A percentile compares a stretch with the other conserved stretches of the same genome.
Evolutionary conservation across 371 early-diverging fungal species (phyloP).

Genomic region (Choanephora cucurbitarum): DNA sequence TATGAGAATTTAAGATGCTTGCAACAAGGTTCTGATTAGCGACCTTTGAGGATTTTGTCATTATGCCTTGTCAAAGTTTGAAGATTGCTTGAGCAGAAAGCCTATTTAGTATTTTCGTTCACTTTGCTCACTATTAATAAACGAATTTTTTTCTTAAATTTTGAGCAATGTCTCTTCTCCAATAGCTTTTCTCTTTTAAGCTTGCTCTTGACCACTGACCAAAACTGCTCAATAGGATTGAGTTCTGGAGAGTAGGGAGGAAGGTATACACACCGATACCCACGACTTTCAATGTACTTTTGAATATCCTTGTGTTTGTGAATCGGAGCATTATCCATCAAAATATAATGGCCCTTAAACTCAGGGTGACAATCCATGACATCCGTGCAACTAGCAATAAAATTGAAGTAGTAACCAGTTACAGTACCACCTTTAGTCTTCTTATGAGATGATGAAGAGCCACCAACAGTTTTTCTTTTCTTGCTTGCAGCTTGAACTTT

Average conservation of each 20-base stretch:
- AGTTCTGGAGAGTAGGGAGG: conserved; percentile 15
- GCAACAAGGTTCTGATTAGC: conserved; percentile 6
- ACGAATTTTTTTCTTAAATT: conserved; percentile 1
- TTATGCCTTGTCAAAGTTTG: too few species aligned
- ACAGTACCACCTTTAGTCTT: conserved; percentile 16
- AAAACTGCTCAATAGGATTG: conserved; percentile 21
- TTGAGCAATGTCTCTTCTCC: too few species aligned
- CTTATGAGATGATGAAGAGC: not conserved
- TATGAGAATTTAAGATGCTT: conserved; percentile 6
- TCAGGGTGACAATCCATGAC: too few species aligned
- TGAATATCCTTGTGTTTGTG: too few species aligned
- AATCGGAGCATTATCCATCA: too few species aligned
- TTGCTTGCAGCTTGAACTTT: too few species aligned
- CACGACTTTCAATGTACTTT: conserved; percentile 19
- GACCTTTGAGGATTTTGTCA: conserved; percentile 6
- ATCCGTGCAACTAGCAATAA: conserved; percentile 11
- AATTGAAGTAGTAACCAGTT: conserved; percentile 21
- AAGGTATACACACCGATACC: conserved; percentile 24
- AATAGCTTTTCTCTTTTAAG: too few species aligned
- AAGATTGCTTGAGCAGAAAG: too few species aligned
- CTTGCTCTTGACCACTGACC: too few species aligned
- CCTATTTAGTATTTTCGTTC: too few species aligned
- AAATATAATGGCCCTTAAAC: too few species aligned
- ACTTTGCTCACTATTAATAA: conserved; percentile 5
- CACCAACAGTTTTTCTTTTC: not conserved